Base-by-base conservation (phyloP, 495 filamentous ascomycete species). In the Baudoinia panamericana region DNA sequence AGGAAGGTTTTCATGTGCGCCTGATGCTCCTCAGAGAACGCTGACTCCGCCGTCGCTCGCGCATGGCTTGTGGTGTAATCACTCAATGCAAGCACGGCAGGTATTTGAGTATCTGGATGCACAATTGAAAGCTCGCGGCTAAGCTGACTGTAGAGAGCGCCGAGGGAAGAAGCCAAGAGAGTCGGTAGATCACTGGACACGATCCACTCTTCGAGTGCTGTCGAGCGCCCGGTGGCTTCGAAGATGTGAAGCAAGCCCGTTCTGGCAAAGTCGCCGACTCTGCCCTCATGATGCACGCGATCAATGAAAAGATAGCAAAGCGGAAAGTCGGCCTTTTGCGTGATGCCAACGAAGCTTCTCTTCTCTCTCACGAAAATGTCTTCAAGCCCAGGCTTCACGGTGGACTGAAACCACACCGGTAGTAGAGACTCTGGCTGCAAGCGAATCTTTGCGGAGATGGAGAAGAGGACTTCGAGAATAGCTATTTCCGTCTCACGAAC, bases 181-280 rank as follows among this genome's bases (percentile, higher is more conserved):
- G 92, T 95, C 1, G 92, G 87, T 27, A 99, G 68, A 57, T 99
- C 92, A 57, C 88, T 95, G 54, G 93, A 84, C 32, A 96, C 84
- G 33, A 99, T 76, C 90, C 90, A 99, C 52, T 82, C 79, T 61
- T 96, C 92, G 34, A 99, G 58, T 28, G 73, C 68, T 23, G 76
- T 69, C 0, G 84, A 92, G 38, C 75, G 77, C 1, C 84, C 87
- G 1, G 88, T 84, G 2, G 84, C 81, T 60, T 96, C 90, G 48
- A 96, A 92, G 42, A 99, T 78, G 56, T 99, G 96, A 6, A 99
- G 70, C 35, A 99, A 60, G 0, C 90, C 90, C 0, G 88, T 99
- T 35, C 90, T 70, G n/a, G 92, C 88, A 64, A 99, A 99, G 58
- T 99, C 90, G 17, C 90, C 90, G 15, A 87, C 77, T 23, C 82